Base-by-base conservation (phyloP, 2,329 filamentous ascomycete species). In the Ophiostoma piceae region DNA sequence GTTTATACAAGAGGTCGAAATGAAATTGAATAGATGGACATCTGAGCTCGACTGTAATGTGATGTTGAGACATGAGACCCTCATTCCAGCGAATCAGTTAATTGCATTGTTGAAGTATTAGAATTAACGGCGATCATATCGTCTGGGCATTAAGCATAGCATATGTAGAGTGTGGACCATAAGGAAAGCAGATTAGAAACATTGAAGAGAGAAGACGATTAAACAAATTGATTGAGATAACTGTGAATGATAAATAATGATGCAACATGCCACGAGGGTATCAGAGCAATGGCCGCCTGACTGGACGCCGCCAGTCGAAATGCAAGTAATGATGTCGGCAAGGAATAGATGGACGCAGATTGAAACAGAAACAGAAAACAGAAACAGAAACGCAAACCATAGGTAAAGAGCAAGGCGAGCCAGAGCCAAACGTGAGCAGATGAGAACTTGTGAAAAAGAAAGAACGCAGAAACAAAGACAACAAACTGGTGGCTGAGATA, bases 231-330 rank as follows among this genome's bases (percentile, higher is more conserved):
- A 26, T 62, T 32, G 22, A 19, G 41, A 37, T 39, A 60, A 67
- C 32, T 37, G 47, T 16, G 51, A 68, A 54, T 51, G 1, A 57
- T 57, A 14, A 14, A 65, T n/a, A 35, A 26, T 2, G 41, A 69
- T 35, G 54, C n/a, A 32, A 65, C 62, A 70, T 66, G 67, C 69
- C 67, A 66, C 71, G 65, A 70, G 67, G 71, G 67, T 70, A 72
- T 69, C 71, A 67, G 67, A 72, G 66, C 71, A 66, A 75, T 75
- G 74, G 74, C 75, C 72, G 71, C 71, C 67, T 67, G 43, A 73
- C 68, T 68, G 51, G 62, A 71, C 71, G 72, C 69, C 69, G 69
- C 57, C 68, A 54, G 47, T 39, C 29, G 60, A 60, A 66, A 69
- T 69, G 64, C 70, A 68, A 64, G 66, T 66, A 64, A 62, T 7